Percentiles rank a stretch among this genome's conserved stretches.
Conservation (phyloP, 345 rosid species). For the Brassica carinata region DNA sequence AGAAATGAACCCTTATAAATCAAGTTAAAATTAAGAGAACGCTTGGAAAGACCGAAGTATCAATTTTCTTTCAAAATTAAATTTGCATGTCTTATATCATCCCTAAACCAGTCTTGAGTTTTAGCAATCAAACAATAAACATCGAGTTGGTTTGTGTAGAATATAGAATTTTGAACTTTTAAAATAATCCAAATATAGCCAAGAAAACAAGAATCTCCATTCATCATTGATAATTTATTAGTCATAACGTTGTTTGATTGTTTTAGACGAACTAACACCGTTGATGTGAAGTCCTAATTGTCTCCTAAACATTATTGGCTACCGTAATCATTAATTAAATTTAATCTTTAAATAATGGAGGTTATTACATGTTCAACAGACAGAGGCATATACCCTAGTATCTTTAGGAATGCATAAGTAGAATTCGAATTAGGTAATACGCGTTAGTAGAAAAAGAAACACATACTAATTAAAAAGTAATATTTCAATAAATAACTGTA, state of each 20-base stretch:
- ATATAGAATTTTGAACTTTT: background rate
- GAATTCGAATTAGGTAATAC: background rate
- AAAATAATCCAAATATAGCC: background rate
- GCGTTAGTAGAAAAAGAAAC: background rate
- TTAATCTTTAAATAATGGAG: background rate
- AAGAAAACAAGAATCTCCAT: background rate
- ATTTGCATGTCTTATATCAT: background rate
- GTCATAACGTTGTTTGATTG: slow-evolving; percentile 21
- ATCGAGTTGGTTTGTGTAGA: background rate
- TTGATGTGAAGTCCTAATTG: slow-evolving; percentile 10
- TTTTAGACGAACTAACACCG: slow-evolving; percentile 16
- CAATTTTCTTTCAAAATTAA: background rate
- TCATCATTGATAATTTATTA: slow-evolving; percentile 1
- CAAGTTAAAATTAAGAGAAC: background rate
- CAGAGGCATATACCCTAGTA: background rate
- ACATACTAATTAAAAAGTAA: background rate
- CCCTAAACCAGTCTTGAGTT: background rate
- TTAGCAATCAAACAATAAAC: background rate
- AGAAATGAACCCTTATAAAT: background rate
- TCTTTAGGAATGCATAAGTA: background rate
- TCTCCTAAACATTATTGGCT: slow-evolving; percentile 6
- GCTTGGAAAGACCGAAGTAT: background rate
- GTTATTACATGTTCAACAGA: background rate
- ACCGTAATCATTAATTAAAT: background rate
- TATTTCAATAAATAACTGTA: background rate